Evolutionary conservation across 1,284 basidiomycete genomes (phyloP), one percentile per base, ranked within the genome.

Genomic region (Ustilago bromivora): DNA sequence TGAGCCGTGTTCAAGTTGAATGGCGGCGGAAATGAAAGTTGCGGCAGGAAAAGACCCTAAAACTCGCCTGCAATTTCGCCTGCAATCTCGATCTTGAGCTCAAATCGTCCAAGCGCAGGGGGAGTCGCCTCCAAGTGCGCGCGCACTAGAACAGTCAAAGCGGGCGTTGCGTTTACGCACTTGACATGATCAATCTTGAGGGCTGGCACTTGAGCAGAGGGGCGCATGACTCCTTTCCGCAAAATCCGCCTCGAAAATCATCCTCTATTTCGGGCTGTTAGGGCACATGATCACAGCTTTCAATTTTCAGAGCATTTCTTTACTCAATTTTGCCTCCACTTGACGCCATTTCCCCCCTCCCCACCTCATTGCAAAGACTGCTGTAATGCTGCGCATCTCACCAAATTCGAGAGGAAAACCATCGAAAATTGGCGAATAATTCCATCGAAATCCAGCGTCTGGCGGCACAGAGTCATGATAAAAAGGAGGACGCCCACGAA

Each of bases 171-270:
- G 23, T 28, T 28, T 3, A 28, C 23, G 23, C 23, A 28, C 23
- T 28, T 28, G 23, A 28, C 23, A 3, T 28, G 23, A 3, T 28
- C 23, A 28, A 28, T 3, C 23, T 28, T 28, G 23, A 28, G 23
- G 23, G 23, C 23, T 19, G 36, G 36, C 36, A 38, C 36, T 38
- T 38, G 36, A 38, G 36, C 36, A 38, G 36, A 38, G 36, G 36
- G 36, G 38, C 70, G 70, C 61, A 63, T 72, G 70, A 72, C 70
- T 72, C 70, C 64, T 60, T 53, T 66, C 70, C 70, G 57, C 23
- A 47, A 67, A 49, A 61, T 53, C 43, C 6, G 2, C 19, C 28
- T 28, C n/a, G 13, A 32, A 34, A n/a, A 41, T 31, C 56, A 4
- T 23, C 4, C 17, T 35, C 41, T 23, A 28, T 41, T 34, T 49